Percentiles rank a stretch among this genome's conserved stretches.
Evolutionary conservation across 2,329 filamentous ascomycete genomes (phyloP).

Genomic region (Arthrobotrys entomopaga): DNA sequence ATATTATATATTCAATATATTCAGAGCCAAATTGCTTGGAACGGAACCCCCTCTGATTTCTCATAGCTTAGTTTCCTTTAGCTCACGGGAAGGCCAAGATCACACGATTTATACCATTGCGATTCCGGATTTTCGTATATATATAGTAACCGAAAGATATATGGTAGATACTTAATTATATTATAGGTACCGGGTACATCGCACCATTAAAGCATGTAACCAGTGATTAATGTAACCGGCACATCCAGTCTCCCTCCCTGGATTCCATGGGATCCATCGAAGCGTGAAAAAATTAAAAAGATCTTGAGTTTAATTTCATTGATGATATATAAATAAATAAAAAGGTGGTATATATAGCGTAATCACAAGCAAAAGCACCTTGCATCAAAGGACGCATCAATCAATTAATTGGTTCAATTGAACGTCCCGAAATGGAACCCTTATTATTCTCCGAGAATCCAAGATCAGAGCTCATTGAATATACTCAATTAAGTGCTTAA

Average conservation of each 20-base stretch:
- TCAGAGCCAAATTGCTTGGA: not conserved
- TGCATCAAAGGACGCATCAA: constrained; percentile 24
- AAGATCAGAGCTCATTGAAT: no score
- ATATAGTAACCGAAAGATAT: not conserved
- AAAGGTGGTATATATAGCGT: not conserved
- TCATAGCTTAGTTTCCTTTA: constrained; percentile 8
- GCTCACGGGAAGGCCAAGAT: constrained; percentile 36
- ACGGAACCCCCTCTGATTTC: constrained; percentile 10
- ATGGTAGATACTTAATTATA: not conserved
- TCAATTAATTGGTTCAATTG: constrained; percentile 16
- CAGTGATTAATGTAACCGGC: constrained; percentile 38
- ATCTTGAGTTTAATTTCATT: not conserved
- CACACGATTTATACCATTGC: no score
- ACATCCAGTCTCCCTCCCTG: not conserved
- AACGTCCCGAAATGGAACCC: constrained; percentile 22
- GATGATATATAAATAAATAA: no score
- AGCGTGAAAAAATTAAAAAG: no score
- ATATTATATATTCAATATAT: constrained; percentile 2
- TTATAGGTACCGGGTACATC: constrained; percentile 32
- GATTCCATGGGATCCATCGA: constrained; percentile 8
- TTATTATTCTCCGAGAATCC: constrained; percentile 18
- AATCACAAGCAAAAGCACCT: constrained; percentile 15
- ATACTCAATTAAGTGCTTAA: no score
- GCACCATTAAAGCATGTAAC: constrained; percentile 24
- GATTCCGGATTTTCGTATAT: no score